Base-by-base conservation (phyloP, 306 rosid species). In the Trifolium repens region DNA sequence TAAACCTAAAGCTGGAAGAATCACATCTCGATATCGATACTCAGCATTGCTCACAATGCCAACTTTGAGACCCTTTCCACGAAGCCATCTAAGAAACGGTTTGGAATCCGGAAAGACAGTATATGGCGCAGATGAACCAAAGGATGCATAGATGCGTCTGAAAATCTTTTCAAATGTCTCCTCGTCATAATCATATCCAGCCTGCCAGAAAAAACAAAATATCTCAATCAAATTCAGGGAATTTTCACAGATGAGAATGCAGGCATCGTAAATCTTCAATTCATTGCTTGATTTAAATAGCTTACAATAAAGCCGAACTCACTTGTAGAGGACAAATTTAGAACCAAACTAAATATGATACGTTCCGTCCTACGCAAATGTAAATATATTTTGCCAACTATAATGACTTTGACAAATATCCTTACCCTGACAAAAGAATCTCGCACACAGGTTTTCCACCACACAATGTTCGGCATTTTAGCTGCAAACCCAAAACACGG, bases 161-260 rank as follows among this genome's bases (percentile, higher is more conserved):
- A 94, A 94, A 78, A 94, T 90, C 76, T 94, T 94, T 83, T 91
- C 98, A 86, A 94, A 94, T 47, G 96, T 94, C 89, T 94, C 98
- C 84, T 94, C 98, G 8, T 94, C 96, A 26, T 90, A 91, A 3
- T 87, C 93, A 82, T 91, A 94, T 78, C 98, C 96, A 82, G 97
- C 98, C 96, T 94, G 89, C 54, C 50, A 81, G 19, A 47, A 84
- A 89, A 88, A 75, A 84, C 50, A 87, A 75, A 32, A 58, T 32
- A 53, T 47, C 49, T 39, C 73, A 43, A 77, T 60, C 34, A 69
- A 13, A 43, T 78, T 35, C 32, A 43, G 42, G 42, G n/a, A 60
- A 70, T 59, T 78, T 70, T 39, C 68, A 27, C 52, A 69, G 4
- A 59, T 42, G 58, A 16, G 69, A 79, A 12, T 49, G 44, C 72